A percentile compares a stretch with the other conserved stretches of the same genome.
Evolutionary conservation across 1,284 basidiomycete species (phyloP).

Genomic region (Cryptococcus amylolentus): DNA sequence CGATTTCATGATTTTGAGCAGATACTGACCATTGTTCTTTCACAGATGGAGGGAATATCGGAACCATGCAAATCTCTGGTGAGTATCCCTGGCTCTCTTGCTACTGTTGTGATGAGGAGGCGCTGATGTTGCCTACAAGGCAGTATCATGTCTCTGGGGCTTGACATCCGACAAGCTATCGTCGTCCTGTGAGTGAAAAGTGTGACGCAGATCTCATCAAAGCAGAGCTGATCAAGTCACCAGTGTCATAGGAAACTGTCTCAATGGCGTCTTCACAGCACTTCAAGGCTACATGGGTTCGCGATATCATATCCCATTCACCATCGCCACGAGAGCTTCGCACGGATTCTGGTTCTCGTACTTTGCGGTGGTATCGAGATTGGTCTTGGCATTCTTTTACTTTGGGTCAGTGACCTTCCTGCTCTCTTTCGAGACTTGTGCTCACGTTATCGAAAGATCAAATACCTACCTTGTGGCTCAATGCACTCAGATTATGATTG

Average conservation of each 20-base stretch:
- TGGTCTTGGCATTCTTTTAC: background rate
- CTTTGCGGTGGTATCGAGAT: background rate
- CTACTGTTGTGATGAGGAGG: too few relatives aligned
- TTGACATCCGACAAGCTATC: background rate
- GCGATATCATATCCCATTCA: background rate
- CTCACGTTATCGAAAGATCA: background rate
- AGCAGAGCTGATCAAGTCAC: too few relatives aligned
- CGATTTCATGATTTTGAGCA: background rate
- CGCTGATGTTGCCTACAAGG: too few relatives aligned
- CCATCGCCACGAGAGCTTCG: background rate
- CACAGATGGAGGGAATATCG: background rate
- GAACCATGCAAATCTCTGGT: background rate
- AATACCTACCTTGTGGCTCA: background rate
- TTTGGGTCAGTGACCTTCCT: background rate
- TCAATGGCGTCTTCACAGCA: background rate
- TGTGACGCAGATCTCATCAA: too few relatives aligned
- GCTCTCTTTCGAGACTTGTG: background rate
- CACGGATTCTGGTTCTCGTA: background rate
- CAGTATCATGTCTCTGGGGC: background rate
- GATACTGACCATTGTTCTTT: background rate
- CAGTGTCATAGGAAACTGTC: background rate
- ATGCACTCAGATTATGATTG: constrained; percentile 12
- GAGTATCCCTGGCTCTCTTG: too few relatives aligned
- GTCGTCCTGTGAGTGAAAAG: background rate
- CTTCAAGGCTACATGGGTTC: background rate